phyloP scores from a whole-genome alignment of 108 stramenopile genomes.

The Discostella pseudostelligera region DNA sequence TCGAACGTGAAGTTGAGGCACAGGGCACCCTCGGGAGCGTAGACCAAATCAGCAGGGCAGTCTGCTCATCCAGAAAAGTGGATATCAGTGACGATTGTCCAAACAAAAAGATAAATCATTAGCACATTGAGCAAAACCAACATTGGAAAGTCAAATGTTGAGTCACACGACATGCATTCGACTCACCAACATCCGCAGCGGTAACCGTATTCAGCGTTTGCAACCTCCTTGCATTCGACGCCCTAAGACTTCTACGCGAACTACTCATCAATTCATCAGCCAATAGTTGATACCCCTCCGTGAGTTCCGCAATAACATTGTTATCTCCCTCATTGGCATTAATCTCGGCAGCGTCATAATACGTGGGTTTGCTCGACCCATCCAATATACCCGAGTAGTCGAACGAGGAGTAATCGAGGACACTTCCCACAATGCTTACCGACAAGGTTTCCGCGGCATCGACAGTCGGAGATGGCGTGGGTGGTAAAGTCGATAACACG shows the following conservation, averaged over 20 bases:
- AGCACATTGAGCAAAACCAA: too few species aligned
- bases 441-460: background rate
- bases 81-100: background rate
- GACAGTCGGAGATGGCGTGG: background rate
- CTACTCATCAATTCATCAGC: background rate
- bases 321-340: background rate
- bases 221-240: background rate
- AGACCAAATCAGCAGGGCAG: constrained; percentile 10
- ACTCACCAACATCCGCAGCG: constrained; percentile 11
- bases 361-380: background rate
- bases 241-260: background rate
- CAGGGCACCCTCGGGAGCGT: background rate
- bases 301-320: background rate
- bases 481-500: background rate
- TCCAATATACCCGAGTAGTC: background rate
- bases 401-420: background rate
- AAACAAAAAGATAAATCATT: too few species aligned
- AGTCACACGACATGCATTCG: too few species aligned
- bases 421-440: background rate
- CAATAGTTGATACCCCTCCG: background rate
- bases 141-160: too few species aligned
- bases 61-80: background rate
- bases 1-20: constrained; percentile 14
- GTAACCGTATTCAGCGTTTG: background rate
- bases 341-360: background rate